phyloP scores from a whole-genome alignment of 306 rosid genomes.

The Vigna nakashimae region DNA sequence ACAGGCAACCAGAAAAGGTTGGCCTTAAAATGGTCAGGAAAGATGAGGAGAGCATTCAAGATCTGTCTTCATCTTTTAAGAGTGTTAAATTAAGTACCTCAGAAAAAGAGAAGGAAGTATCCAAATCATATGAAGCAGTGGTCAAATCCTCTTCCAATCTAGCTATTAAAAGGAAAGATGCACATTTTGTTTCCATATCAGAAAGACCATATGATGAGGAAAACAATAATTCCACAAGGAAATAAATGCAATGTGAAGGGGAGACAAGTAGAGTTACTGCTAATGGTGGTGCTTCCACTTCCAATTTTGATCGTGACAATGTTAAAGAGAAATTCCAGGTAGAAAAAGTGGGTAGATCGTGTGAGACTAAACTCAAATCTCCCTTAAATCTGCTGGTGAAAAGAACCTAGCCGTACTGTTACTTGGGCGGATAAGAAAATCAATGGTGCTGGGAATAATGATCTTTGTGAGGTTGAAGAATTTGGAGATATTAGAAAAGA shows the following conservation, averaged over 20 bases:
- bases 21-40: conserved; percentile 32
- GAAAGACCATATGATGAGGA: conserved; percentile 47
- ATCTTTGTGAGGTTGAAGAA: conserved; percentile 62
- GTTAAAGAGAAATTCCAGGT: conserved; percentile 45
- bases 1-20: conserved; percentile 41
- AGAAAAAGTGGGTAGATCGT: conserved; percentile 51
- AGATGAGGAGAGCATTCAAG: conserved; percentile 43
- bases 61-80: conserved; percentile 59
- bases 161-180: conserved; percentile 48
- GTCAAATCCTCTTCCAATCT: conserved; percentile 55
- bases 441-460: conserved; percentile 48
- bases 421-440: conserved; percentile 85
- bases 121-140: conserved; percentile 45
- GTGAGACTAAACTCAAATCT: conserved; percentile 52
- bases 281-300: conserved; percentile 43
- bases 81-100: conserved; percentile 42
- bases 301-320: conserved; percentile 43
- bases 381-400: conserved; percentile 63
- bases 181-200: conserved; percentile 36
- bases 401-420: conserved; percentile 72
- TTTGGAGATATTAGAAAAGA: conserved; percentile 41
- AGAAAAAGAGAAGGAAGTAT: conserved; percentile 47
- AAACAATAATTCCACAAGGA: conserved; percentile 47
- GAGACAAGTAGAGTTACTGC: conserved; percentile 44
- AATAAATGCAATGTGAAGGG: conserved; percentile 43